phyloP scores from a whole-genome alignment of 1,139 yeast genomes.

The Blastobotrys proliferans region DNA sequence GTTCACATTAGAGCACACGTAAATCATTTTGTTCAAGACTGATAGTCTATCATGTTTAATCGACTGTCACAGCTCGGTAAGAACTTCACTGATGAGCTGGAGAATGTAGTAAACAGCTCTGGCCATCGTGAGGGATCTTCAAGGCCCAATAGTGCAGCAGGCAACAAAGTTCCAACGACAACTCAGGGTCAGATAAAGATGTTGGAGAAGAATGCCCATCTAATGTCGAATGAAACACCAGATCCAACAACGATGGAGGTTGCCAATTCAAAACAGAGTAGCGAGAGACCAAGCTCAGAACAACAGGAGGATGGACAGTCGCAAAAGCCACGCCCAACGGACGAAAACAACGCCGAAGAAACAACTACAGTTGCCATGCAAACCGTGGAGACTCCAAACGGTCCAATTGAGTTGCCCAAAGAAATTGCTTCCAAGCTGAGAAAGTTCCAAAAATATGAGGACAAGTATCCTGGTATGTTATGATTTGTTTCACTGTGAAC shows the following conservation, averaged over 20 bases:
- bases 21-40: too few species aligned
- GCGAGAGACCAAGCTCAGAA: slow-evolving; percentile 1
- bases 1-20: too few species aligned
- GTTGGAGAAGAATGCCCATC: slow-evolving; percentile 28
- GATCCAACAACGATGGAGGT: slow-evolving; percentile 26
- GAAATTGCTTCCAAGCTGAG: slow-evolving; percentile 58
- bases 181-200: slow-evolving; percentile 22
- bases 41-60: too few species aligned
- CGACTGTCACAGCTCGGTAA: slow-evolving; percentile 59
- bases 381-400: slow-evolving; percentile 6
- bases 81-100: slow-evolving; percentile 59
- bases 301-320: neutral
- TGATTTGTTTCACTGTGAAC: neutral
- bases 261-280: slow-evolving; percentile 3
- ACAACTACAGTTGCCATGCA: slow-evolving; percentile 1
- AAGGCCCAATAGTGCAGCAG: neutral
- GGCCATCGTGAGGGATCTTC: neutral
- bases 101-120: slow-evolving; percentile 31
- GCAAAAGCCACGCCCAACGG: neutral
- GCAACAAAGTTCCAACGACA: slow-evolving; percentile 3
- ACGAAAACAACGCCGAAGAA: slow-evolving; percentile 1
- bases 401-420: slow-evolving; percentile 43
- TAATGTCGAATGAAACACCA: slow-evolving; percentile 30
- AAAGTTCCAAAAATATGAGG: slow-evolving; percentile 83
- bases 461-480: slow-evolving; percentile 63